Evolutionary conservation across 2,329 filamentous ascomycete genomes (phyloP), one percentile per base, ranked within the genome.

Genomic region (Nigrograna mackinnonii): DNA sequence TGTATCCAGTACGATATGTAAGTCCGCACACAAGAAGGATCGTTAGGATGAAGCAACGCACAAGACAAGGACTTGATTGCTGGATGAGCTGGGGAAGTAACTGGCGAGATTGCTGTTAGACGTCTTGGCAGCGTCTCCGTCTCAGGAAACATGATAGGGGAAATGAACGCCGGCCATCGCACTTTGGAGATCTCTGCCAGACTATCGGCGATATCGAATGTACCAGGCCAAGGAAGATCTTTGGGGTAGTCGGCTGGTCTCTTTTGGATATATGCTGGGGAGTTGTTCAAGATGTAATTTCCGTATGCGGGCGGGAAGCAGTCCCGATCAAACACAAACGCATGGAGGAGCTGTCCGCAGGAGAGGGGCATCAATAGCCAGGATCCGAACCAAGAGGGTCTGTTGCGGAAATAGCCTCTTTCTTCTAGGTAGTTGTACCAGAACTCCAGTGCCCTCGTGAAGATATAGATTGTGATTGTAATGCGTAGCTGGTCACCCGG

Each of bases 1-100:
- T 83, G 81, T 44, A 96, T 82, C 81, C 89, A 92, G 70, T 94
- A 95, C 47, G 89, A 88, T 34, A 96, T 73, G 65, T 91, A 95
- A 3, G 89, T 95, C 21, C 89, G 87, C 26, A 86, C 79, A 68
- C 92, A 99, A 14, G 89, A 95, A 1, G 92, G 91, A 58, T 95
- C 89, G 14, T 82, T 78, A 0, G 92, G 91, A 64, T 99, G 92
- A 2, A 97, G 82, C 2, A 92, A 79, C 1, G 92, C 92, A 70
- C 94, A 99, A 32, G 90, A 92, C 16, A 96, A 82, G 19, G 85
- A 86, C 7, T 82, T 85, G 65, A 95, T 92, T 31, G 90, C 83
- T 2, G 92, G 92, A 61, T 97, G 92, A 0, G 92, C 92, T 20
- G 87, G 82, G 1, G 87, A 85, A 1, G 89, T 90, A 41, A 97